Base-by-base conservation (phyloP, 441 rosid species). In the Croton laevigatus region DNA sequence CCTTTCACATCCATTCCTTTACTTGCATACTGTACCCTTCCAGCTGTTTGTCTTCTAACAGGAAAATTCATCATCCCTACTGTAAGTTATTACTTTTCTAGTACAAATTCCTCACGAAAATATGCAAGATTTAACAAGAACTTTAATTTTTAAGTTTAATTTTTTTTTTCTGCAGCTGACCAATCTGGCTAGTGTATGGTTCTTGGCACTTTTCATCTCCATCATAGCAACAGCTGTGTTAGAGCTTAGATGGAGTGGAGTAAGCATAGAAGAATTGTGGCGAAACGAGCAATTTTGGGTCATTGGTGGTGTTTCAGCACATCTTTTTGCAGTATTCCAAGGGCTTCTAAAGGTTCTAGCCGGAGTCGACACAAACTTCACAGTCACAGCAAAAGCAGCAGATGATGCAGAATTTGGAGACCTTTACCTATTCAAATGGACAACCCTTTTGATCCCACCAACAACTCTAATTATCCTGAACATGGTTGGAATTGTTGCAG, bases 221-320 rank as follows among this genome's bases (percentile, higher is more conserved):
- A 90, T 94, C 71, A 88, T 91, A 0, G 87, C 92, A 2, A 94
- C 98, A 3, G 85, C 93, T n/a, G 75, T 91, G 57, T 80, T 94
- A 4, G 98, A 94, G 72, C 93, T 94, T 32, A 80, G 97, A 16
- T 94, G 97, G 98, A 90, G 97, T 53, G 87, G 88, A 9, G 97
- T 94, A 2, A 89, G 93, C 81, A 88, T 91, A 22, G 86, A 85
- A 22, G 97, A 94, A 8, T 89, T 88, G 81, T 91, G 97, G 98
- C 86, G 97, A 34, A 91, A 94, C 44, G 98, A 91, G 80, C 97
- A 94, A 71, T 94, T 94, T 71, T 94, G 96, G 98, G 98, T 93
- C 3, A 93, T 91, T 3, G 97, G 97, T 4, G 98, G 98, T 1
- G 97, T 93, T 49, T 93, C 98, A 0, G 94, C 98, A 7, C 98